These are phyloP conservation scores for Eucalyptus curtisii DNA, from an alignment of 345 rosid species.

Conservation along the genomic window DNA sequence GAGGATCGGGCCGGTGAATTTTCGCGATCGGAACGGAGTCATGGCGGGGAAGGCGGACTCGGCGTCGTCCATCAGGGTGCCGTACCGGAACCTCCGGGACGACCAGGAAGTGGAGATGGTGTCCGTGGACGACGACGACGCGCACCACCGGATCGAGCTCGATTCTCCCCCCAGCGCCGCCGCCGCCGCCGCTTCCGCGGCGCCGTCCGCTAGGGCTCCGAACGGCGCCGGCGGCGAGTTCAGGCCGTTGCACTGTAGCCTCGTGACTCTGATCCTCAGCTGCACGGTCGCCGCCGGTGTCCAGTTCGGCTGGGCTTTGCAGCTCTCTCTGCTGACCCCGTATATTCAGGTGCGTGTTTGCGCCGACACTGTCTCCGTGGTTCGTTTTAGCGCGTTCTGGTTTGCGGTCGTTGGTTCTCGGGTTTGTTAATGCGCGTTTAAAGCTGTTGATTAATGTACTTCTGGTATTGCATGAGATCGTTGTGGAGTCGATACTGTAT, in stretches of 20 bases:
- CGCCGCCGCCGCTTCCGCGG: background rate
- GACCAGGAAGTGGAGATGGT: conserved; percentile 70
- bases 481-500: background rate
- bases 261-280: conserved; percentile 54
- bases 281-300: conserved; percentile 95
- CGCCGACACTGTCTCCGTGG: background rate
- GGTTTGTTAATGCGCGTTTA: background rate
- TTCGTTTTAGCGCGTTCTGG: background rate
- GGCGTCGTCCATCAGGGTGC: conserved; percentile 29
- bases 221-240: conserved; percentile 5
- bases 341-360: conserved; percentile 60
- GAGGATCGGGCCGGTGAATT: background rate
- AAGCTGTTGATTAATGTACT: background rate
- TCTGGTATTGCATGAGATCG: background rate
- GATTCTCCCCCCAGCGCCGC: conserved; percentile 14
- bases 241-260: conserved; percentile 22
- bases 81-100: conserved; percentile 68
- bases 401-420: background rate
- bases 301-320: conserved; percentile 99
- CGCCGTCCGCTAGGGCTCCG: conserved; percentile 5
- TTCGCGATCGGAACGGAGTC: background rate
- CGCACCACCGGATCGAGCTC: conserved; percentile 12
- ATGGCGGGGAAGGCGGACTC: conserved; percentile 39
- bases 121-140: conserved; percentile 11
- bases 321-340: conserved; percentile 88